A percentile compares a stretch with the other conserved stretches of the same genome.
Evolutionary conservation across 2,329 filamentous ascomycete species (phyloP).

Genomic region (Aschersonia sp.): DNA sequence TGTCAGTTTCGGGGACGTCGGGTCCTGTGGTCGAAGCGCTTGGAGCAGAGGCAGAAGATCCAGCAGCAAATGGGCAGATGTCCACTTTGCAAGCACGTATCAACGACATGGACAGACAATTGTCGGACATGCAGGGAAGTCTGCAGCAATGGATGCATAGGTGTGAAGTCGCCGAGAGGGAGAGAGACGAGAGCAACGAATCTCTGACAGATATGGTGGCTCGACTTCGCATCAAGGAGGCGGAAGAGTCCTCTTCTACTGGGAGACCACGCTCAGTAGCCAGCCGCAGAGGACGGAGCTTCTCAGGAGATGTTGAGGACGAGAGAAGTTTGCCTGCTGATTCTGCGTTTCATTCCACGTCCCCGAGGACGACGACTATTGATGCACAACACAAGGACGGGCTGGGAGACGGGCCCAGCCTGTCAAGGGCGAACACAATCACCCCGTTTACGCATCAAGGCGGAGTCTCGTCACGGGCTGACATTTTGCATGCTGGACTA

Average conservation of each 20-base stretch:
- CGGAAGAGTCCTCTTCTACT: conserved; percentile 27
- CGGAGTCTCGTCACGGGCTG: conserved; percentile 26
- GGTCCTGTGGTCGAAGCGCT: not conserved
- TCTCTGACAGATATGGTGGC: conserved; percentile 79
- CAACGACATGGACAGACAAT: conserved; percentile 63
- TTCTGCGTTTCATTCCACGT: too few relatives aligned
- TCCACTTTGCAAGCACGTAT: conserved; percentile 46
- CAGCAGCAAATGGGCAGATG: conserved; percentile 12
- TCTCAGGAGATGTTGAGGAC: conserved; percentile 3
- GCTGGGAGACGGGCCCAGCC: conserved; percentile 22
- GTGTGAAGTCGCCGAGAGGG: conserved; percentile 67
- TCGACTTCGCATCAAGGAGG: conserved; percentile 58
- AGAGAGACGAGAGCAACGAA: conserved; percentile 56
- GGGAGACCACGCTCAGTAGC: conserved; percentile 25
- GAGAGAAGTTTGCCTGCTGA: too few relatives aligned
- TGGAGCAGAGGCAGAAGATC: not conserved
- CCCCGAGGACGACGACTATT: too few relatives aligned
- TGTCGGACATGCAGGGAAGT: conserved; percentile 67
- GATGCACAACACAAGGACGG: conserved; percentile 15
- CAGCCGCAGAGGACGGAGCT: conserved; percentile 3
- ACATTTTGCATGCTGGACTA: conserved; percentile 35
- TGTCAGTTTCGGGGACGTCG: not conserved
- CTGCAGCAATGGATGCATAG: conserved; percentile 64
- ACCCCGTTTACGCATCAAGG: conserved; percentile 26
- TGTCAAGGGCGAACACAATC: conserved; percentile 34